Base-by-base conservation (phyloP, 768 basidiomycete species). In the Suillus alpinus region DNA sequence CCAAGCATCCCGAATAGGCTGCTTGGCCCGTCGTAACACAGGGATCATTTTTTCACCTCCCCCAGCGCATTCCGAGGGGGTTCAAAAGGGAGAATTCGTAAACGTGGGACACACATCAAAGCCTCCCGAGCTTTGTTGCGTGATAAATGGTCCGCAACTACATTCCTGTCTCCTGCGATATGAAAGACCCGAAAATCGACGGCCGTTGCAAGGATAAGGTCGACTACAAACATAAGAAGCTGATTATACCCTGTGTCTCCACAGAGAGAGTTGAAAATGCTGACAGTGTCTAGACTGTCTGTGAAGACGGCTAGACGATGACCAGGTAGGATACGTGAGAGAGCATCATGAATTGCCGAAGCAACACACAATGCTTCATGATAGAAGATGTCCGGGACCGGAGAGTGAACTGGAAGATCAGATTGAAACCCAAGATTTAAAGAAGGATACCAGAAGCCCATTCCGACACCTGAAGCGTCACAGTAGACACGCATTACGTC, bases 241-340 rank as follows among this genome's bases (percentile, higher is more conserved):
- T 36, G 34, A 10, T 36, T 36, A 12, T 36, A 36, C 1, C 34
- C 10, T 0, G 10, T 10, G 0, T 36, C 34, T 9, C 34, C 56
- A 1, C 64, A 39, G 37, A 72, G 60, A 34, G 64, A 51, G 55
- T 63, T 65, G 58, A 77, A 78, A 10, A 77, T 73, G 14, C 62
- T 49, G 14, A 77, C 71, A 0, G 73, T 70, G 62, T 76, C 74
- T 0, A 60, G 44, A 53, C 68, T 76, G 56, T 78, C 77, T 0
- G 69, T 72, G 62, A 57, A 70, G 16, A 71, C 62, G 3, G 60
- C 56, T 36, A 36, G 3, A 36, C 9, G 1, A 2, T 36, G 34
- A 36, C 34, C 34, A 1, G 1, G 34, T 10, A 12, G 10, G 10
- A 36, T 36, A 10, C 10, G 9, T 0, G 2, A 36, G 34, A 36